Percentiles rank a stretch among this genome's conserved stretches.
These are phyloP conservation scores for Arthromyces matolae DNA, from an alignment of 768 basidiomycete genomes.

Conservation along the genomic window DNA sequence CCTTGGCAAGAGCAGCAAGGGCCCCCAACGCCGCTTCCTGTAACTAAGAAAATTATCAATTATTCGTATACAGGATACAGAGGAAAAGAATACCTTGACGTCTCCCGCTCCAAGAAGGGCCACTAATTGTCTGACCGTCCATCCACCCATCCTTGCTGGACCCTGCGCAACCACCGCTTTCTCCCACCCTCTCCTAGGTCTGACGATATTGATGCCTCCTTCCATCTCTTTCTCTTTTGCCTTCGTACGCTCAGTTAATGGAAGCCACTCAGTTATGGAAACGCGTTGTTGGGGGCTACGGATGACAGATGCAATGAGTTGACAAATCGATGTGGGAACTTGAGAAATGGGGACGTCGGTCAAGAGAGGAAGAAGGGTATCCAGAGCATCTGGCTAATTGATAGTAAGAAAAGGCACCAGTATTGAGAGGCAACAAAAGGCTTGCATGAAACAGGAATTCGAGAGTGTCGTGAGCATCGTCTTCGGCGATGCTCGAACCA, in stretches of 20 bases:
- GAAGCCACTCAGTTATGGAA: conserved; percentile 59
- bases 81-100: not conserved
- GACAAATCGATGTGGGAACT: conserved; percentile 48
- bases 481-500: conserved; percentile 37
- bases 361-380: not conserved
- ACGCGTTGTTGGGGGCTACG: conserved; percentile 47
- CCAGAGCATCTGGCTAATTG: too few species aligned
- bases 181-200: conserved; percentile 4
- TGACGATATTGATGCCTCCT: not conserved
- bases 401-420: too few species aligned
- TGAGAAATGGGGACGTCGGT: conserved; percentile 24
- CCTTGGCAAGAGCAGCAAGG: conserved; percentile 62
- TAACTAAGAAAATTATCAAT: not conserved
- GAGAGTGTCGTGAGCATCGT: conserved; percentile 54
- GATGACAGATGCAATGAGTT: conserved; percentile 52
- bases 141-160: conserved; percentile 1
- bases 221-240: conserved; percentile 1
- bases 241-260: conserved; percentile 38
- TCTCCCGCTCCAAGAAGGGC: not conserved
- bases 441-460: conserved; percentile 59
- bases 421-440: too few species aligned
- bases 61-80: not conserved
- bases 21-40: conserved; percentile 29
- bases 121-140: conserved; percentile 1
- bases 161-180: not conserved